Base-by-base conservation (phyloP, 1,139 yeast genomes). In the Saccharomyces hybrid region DNA sequence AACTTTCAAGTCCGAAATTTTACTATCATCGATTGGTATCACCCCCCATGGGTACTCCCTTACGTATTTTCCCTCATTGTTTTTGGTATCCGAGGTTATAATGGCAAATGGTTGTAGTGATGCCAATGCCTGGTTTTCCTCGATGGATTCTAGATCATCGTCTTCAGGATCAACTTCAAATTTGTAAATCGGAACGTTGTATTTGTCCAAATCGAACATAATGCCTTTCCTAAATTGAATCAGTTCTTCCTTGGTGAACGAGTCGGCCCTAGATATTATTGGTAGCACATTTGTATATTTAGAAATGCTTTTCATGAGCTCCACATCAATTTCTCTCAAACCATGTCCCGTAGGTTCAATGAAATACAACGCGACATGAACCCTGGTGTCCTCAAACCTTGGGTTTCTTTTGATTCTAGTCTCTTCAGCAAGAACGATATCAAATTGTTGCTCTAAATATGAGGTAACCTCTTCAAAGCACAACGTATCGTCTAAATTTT, bases 371-470 rank as follows among this genome's bases (percentile, higher is more conserved):
- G 86, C 78, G 4, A 80, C 82, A 66, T 86, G 95, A 49, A 86
- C 88, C 65, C 91, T 77, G 8, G 89, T 82, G 68, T 86, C 95
- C 60, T 82, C 83, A 63, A 86, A 86, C 55, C 90, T 73, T 31
- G 95, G 95, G 65, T 86, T 86, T 79, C 95, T 82, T 72, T 80
- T 81, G 60, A 86, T 82, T 62, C 88, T 75, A 1, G 90, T 84
- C 66, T 86, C 93, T 67, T 86, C 95, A 4, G 88, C 86, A 59
- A 86, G 75, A 5, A 85, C 88, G 59, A 80, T 79, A 68, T 86
- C 91, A 70, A 88, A 91, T 71, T 91, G 97, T 67, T 84, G 88
- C 67, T 88, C 93, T 61, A 93, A 75, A 69, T 84, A 91, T 57
- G 80, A 81, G 54, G 84, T 83, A 57, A 93, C 84, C 60, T 86